A percentile compares a stretch with the other conserved stretches of the same genome.
Evolutionary conservation across 2,329 filamentous ascomycete species (phyloP).

Genomic region (Phialophora macrospora): DNA sequence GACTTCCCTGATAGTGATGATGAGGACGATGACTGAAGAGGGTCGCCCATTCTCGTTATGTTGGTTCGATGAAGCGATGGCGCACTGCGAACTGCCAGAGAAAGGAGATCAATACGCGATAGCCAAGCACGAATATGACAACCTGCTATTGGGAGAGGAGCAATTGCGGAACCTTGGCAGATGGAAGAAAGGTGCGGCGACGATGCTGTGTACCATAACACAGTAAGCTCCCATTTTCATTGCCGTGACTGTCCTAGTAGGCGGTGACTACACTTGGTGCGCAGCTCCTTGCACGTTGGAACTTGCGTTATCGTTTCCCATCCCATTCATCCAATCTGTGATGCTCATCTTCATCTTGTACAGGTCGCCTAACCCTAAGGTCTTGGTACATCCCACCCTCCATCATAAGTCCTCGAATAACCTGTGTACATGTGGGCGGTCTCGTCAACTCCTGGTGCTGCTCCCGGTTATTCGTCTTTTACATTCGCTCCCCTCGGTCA

Average conservation of each 20-base stretch:
- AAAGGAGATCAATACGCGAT: background rate
- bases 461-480: background rate
- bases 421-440: background rate
- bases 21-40: slow-evolving; percentile 40
- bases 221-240: background rate
- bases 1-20: slow-evolving; percentile 54
- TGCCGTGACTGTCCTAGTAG: background rate
- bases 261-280: background rate
- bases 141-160: background rate
- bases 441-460: background rate
- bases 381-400: background rate
- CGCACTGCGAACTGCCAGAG: background rate
- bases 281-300: background rate
- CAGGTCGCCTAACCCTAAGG: background rate
- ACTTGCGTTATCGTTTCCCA: background rate
- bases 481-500: background rate
- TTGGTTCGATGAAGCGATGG: background rate
- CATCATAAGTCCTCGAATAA: background rate
- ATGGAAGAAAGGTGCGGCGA: background rate
- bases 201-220: background rate
- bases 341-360: background rate
- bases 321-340: background rate
- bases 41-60: background rate
- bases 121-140: background rate
- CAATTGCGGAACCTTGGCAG: background rate